Base-by-base conservation (phyloP, 495 filamentous ascomycete genomes). In the Entonaema liquescens region DNA sequence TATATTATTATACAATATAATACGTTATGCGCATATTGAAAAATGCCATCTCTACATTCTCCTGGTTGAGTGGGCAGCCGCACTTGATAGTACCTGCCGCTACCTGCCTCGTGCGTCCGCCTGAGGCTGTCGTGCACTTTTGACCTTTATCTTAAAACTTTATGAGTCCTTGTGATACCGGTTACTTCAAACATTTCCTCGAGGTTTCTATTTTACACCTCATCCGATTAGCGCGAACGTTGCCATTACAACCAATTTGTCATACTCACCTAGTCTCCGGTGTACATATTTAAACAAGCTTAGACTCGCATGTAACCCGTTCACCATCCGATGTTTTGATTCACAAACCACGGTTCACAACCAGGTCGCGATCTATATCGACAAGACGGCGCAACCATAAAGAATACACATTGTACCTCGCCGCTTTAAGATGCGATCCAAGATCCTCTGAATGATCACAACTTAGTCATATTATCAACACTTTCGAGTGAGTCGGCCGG, bases 61-160 rank as follows among this genome's bases (percentile, higher is more conserved):
- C 17, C 19, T 54, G 40, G 65, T 62, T 68, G 65, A 49, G 57
- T 61, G 55, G 67, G 60, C 40, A 65, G 67, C 62, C 67, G 67
- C 67, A 56, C 62, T 70, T 31, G 29, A 3, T 31, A 7, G 3
- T 31, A 31, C 29, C 29, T 31, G 29, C 29, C 29, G 67, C 61
- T 61, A 70, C 60, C 67, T 70, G 56, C 61, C 67, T 54, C 68
- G 68, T 71, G 68, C 68, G 57, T 66, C 33, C 36, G 15, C 58
- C 49, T 59, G 67, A 59, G 61, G 44, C 56, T 36, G 44, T 60
- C 31, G 62, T 66, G 62, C 68, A 62, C 54, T 70, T 64, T 59
- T 47, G 17, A 60, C 44, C 33, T 42, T 66, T 33, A 29, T 61
- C 52, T 58, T 33, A 47, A 62, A 57, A 50, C 62, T 65, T 65